Evolutionary conservation across 2,329 filamentous ascomycete species (phyloP), one percentile per base, ranked within the genome.

Genomic region (Rhynchosporium graminicola): DNA sequence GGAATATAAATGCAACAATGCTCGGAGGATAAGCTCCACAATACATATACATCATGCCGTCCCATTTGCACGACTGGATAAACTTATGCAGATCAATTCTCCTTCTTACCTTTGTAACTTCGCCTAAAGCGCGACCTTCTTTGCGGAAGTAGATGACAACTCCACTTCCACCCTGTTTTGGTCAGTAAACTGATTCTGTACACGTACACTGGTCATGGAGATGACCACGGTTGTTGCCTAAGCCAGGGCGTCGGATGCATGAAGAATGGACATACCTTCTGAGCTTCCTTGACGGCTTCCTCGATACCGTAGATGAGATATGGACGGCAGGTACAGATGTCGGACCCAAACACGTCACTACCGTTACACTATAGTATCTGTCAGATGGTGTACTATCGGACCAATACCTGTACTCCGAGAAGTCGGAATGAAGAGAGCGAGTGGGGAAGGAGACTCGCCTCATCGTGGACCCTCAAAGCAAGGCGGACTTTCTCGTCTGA

Each of bases 231-330:
- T 36, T 6, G 33, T 10, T 36, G 33, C 33, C 33, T 36, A 10
- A 6, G 33, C 3, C 28, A 57, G 40, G 47, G 62, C 46, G 51
- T 45, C 7, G n/a, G 13, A 45, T 31, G 47, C 29, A 26, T n/a
- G 26, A 20, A 7, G 43, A n/a, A 4, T 60, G 62, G 42, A 65
- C 57, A 50, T 64, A 69, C 68, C 90, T 65, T 92, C 75, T 98
- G 95, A 10, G 95, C 95, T 78, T 98, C 92, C 73, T 96, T 97
- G 70, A 99, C 94, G 12, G 95, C 95, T 77, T 99, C 95, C 73
- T 97, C 92, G 65, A 99, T 96, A 65, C 95, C 95, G 74, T 96
- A 98, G 73, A 96, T 96, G 62, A 98, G 86, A 75, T 98, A 98
- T 15, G 95, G 95, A 61, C 91, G 85, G 77, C 94, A 98, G 10